phyloP scores from a whole-genome alignment of 1,284 basidiomycete species.

The Vanrija sp. region DNA sequence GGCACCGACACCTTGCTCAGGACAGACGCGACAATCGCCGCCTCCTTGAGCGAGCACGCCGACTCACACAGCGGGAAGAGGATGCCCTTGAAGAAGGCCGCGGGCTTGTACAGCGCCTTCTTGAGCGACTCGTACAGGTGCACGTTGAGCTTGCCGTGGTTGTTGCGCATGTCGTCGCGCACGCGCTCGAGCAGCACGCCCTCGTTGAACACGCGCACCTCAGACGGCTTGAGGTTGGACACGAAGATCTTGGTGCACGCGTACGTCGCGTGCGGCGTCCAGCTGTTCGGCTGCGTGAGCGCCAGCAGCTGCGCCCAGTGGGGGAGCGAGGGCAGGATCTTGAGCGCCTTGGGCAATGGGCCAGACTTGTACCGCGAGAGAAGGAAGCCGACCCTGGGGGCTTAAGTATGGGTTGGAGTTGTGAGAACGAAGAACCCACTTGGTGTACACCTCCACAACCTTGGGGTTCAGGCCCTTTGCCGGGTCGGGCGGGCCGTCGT shows the following conservation, averaged over 20 bases:
- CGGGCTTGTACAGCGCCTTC: constrained; percentile 91
- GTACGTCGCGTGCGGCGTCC: constrained; percentile 92
- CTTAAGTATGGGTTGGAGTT: background rate
- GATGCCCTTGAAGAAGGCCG: constrained; percentile 97
- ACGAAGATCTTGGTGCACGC: constrained; percentile 95
- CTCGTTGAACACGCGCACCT: constrained; percentile 90
- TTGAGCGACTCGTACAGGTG: constrained; percentile 93
- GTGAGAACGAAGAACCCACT: constrained; percentile 59
- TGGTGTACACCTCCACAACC: constrained; percentile 90
- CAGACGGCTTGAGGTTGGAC: constrained; percentile 92
- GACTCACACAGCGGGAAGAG: constrained; percentile 90
- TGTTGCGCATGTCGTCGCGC: constrained; percentile 74
- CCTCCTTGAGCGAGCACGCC: constrained; percentile 90
- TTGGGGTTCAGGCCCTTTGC: constrained; percentile 93
- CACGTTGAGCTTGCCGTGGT: constrained; percentile 79
- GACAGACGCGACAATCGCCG: constrained; percentile 89
- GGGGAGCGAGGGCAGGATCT: constrained; percentile 92
- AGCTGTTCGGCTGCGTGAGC: constrained; percentile 83
- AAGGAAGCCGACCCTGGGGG: constrained; percentile 71
- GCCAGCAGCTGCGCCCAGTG: constrained; percentile 96
- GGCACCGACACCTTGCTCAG: constrained; percentile 89
- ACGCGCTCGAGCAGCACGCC: constrained; percentile 89
- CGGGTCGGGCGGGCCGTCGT: constrained; percentile 66
- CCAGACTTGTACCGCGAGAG: constrained; percentile 92
- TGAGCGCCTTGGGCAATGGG: constrained; percentile 94